Evolutionary conservation across 208 protist genomes (phyloP).

Genomic region (Leishmania lainsoni): DNA sequence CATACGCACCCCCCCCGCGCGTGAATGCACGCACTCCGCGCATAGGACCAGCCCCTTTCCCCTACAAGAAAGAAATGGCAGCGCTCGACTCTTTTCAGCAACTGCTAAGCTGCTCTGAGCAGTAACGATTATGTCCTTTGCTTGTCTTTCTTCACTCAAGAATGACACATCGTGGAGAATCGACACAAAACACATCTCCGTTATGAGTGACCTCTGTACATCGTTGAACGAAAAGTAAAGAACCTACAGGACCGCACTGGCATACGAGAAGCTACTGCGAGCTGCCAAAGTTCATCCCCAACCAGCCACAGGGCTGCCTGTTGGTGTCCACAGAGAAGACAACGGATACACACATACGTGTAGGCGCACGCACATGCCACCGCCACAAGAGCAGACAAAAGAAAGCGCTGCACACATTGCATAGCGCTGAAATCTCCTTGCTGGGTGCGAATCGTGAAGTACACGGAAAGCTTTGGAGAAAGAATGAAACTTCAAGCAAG

Average conservation of each 20-base stretch:
- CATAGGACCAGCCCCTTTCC: no score
- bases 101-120: background rate
- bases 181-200: background rate
- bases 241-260: background rate
- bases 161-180: conserved; percentile 9
- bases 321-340: no score
- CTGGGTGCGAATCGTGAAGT: background rate
- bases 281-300: background rate
- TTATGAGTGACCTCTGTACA: conserved; percentile 1
- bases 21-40: background rate
- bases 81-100: background rate
- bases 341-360: conserved; percentile 11
- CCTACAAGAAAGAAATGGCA: no score
- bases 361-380: background rate
- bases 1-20: no score
- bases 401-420: background rate
- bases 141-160: background rate
- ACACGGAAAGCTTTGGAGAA: background rate
- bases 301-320: background rate
- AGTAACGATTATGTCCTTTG: background rate
- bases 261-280: background rate
- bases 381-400: background rate
- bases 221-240: background rate
- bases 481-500: background rate
- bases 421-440: background rate